Conservation (phyloP, 371 early-diverging fungal genomes). For the Fennellomyces sp. region DNA sequence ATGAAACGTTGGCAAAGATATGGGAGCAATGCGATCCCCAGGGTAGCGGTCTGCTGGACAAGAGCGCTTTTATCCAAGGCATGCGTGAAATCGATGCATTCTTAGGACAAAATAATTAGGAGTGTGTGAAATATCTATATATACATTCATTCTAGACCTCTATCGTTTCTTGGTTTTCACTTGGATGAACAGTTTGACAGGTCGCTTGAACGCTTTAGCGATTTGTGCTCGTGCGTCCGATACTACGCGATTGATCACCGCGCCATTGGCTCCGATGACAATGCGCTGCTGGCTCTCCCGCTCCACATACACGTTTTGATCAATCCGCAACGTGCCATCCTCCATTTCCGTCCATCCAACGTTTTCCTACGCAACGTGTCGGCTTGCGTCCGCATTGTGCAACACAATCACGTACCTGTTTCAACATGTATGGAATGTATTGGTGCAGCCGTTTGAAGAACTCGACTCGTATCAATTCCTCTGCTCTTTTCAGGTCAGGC, state of each 20-base stretch:
- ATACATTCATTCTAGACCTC: neutral
- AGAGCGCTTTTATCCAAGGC: slow-evolving; percentile 42
- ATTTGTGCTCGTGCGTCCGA: slow-evolving; percentile 47
- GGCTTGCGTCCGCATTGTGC: too few species aligned
- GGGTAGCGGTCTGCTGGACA: slow-evolving; percentile 41
- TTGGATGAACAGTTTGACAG: slow-evolving; percentile 56
- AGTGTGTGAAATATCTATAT: neutral
- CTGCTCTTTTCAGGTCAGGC: slow-evolving; percentile 67
- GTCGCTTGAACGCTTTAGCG: slow-evolving; percentile 43
- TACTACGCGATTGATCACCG: slow-evolving; percentile 49
- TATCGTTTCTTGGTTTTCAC: slow-evolving; percentile 46
- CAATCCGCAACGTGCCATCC: slow-evolving; percentile 53
- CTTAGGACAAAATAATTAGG: slow-evolving; percentile 14
- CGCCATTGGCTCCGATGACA: slow-evolving; percentile 54
- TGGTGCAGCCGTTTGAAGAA: slow-evolving; percentile 62
- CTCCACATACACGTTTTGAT: slow-evolving; percentile 57
- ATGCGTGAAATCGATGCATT: slow-evolving; percentile 45
- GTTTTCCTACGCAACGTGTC: slow-evolving; percentile 67
- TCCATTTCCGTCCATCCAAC: slow-evolving; percentile 67
- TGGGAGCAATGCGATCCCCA: slow-evolving; percentile 50
- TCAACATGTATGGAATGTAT: slow-evolving; percentile 71
- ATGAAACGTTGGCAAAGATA: slow-evolving; percentile 35
- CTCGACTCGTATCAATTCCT: slow-evolving; percentile 75
- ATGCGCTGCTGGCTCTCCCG: slow-evolving; percentile 59
- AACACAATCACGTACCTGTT: too few species aligned